phyloP scores from a whole-genome alignment of 1,284 basidiomycete species.

The Melampsora abietis-canadensis region DNA sequence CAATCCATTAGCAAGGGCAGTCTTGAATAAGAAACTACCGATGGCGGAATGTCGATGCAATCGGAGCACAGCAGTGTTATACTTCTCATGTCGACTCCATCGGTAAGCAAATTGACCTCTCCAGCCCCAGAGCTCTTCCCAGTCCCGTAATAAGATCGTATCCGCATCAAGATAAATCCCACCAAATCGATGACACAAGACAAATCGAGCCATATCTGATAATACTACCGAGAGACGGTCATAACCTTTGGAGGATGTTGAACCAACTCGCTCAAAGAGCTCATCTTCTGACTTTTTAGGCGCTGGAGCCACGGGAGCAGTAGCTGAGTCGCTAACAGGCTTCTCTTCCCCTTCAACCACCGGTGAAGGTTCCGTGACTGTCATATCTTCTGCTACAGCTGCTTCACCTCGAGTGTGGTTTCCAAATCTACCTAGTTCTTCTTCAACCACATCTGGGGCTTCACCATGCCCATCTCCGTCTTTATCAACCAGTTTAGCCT shows the following conservation, averaged over 20 bases:
- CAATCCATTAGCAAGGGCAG: slow-evolving; percentile 75
- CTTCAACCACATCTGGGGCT: slow-evolving; percentile 41
- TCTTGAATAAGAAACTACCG: slow-evolving; percentile 75
- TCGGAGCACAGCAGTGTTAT: slow-evolving; percentile 80
- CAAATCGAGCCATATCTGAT: slow-evolving; percentile 81
- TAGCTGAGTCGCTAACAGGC: slow-evolving; percentile 22
- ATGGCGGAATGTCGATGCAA: slow-evolving; percentile 76
- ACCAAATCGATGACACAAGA: slow-evolving; percentile 77
- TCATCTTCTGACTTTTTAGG: slow-evolving; percentile 59
- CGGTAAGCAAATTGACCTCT: slow-evolving; percentile 80
- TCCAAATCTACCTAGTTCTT: slow-evolving; percentile 42
- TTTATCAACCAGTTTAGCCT: slow-evolving; percentile 42
- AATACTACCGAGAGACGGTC: slow-evolving; percentile 76
- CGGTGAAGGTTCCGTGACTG: slow-evolving; percentile 50
- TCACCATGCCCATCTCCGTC: slow-evolving; percentile 43
- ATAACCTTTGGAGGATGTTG: slow-evolving; percentile 68
- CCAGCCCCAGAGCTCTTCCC: slow-evolving; percentile 86
- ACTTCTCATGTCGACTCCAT: slow-evolving; percentile 74
- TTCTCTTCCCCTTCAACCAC: slow-evolving; percentile 46
- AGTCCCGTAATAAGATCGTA: slow-evolving; percentile 79
- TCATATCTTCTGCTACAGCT: slow-evolving; percentile 42
- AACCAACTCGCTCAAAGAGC: slow-evolving; percentile 70
- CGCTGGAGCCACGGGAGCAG: slow-evolving; percentile 38
- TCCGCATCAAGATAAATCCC: slow-evolving; percentile 84
- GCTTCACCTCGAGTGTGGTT: slow-evolving; percentile 43